Conservation (phyloP, 768 basidiomycete genomes). For the Leccinum obscurum region DNA sequence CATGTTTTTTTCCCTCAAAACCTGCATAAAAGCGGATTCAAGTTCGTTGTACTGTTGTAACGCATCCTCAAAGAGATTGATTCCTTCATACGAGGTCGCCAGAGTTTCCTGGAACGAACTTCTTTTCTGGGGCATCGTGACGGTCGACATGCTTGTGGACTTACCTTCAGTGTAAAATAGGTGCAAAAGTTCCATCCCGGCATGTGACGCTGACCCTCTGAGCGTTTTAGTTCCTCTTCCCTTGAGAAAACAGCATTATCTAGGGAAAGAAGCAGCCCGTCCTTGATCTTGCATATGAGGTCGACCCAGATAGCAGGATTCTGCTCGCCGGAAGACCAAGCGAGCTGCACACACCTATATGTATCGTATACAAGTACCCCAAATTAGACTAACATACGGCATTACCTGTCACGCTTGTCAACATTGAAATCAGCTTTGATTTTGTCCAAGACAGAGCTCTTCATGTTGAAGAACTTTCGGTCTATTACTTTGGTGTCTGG, state of each 20-base stretch:
- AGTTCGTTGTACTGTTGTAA: constrained; percentile 88
- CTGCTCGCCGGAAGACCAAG: constrained; percentile 69
- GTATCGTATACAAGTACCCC: constrained; percentile 16
- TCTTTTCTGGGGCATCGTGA: not conserved
- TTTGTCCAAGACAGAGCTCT: constrained; percentile 84
- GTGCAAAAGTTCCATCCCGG: constrained; percentile 99
- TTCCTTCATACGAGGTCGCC: constrained; percentile 87
- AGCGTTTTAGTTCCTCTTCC: constrained; percentile 89
- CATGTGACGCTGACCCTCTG: constrained; percentile 86
- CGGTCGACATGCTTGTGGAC: constrained; percentile 15
- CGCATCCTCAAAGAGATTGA: constrained; percentile 88
- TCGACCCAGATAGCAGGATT: constrained; percentile 88
- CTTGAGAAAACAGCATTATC: constrained; percentile 74
- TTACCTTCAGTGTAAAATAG: constrained; percentile 92
- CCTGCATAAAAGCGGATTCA: constrained; percentile 77
- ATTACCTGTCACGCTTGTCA: constrained; percentile 78
- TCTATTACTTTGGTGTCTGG: constrained; percentile 61
- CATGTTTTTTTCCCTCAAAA: constrained; percentile 75
- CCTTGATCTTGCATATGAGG: constrained; percentile 84
- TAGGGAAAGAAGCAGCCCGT: constrained; percentile 82
- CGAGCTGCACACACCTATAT: constrained; percentile 76
- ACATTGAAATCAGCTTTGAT: constrained; percentile 89
- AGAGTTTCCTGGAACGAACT: constrained; percentile 75
- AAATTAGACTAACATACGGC: constrained; percentile 4
- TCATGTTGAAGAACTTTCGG: constrained; percentile 80